phyloP scores from a whole-genome alignment of 2,329 filamentous ascomycete genomes.

The Phialophora expanda region DNA sequence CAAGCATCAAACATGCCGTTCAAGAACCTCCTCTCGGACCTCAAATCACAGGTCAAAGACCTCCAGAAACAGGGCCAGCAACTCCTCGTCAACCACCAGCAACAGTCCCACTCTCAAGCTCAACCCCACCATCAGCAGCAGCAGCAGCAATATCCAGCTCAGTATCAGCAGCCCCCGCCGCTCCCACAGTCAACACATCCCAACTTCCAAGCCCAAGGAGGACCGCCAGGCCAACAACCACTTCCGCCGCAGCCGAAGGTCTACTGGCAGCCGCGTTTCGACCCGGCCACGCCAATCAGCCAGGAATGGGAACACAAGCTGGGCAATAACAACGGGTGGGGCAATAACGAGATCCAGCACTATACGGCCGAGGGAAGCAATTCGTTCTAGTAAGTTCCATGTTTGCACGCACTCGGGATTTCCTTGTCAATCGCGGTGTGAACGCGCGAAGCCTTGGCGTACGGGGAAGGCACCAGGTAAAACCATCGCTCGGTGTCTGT shows the following conservation, averaged over 20 bases:
- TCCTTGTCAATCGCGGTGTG: too few species aligned
- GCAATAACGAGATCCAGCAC: conserved; percentile 39
- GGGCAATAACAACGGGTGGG: conserved; percentile 40
- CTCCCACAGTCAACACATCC: conserved; percentile 30
- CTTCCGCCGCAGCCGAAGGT: conserved; percentile 18
- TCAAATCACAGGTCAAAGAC: conserved; percentile 32
- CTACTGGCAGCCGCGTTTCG: conserved; percentile 38
- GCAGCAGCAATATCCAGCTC: conserved; percentile 4
- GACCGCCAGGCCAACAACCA: conserved; percentile 6
- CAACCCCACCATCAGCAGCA: conserved; percentile 23
- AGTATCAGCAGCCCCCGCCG: conserved; percentile 23
- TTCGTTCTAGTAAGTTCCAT: conserved; percentile 34
- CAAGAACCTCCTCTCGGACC: conserved; percentile 27
- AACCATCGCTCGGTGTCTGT: too few species aligned
- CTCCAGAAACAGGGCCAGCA: conserved; percentile 33
- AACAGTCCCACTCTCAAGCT: conserved; percentile 10
- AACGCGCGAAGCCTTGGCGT: too few species aligned
- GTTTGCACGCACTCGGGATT: not conserved
- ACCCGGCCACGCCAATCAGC: conserved; percentile 30
- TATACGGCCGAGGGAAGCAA: conserved; percentile 35
- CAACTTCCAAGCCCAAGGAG: conserved; percentile 10
- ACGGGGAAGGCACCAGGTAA: too few species aligned
- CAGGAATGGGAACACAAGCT: conserved; percentile 38
- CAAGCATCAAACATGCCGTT: conserved; percentile 27
- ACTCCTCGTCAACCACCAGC: conserved; percentile 15